Conservation (phyloP, 306 rosid genomes). For the Psophocarpus tetragonolobus region DNA sequence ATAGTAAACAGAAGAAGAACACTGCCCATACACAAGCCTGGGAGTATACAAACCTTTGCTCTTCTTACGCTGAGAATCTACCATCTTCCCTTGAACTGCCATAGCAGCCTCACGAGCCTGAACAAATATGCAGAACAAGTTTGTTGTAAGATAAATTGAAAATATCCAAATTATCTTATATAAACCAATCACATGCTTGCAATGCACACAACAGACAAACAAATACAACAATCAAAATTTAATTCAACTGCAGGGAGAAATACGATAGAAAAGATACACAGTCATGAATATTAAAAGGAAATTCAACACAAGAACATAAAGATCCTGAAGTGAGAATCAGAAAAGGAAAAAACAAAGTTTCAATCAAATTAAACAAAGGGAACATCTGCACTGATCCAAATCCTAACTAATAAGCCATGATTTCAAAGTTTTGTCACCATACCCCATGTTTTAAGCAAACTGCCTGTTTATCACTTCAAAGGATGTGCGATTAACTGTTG, state of each 20-base stretch:
- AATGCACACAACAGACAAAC: not conserved
- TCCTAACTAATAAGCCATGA: not conserved
- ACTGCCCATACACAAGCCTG: not conserved
- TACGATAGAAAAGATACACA: not conserved
- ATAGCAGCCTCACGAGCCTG: slow-evolving; percentile 97
- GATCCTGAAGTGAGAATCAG: not conserved
- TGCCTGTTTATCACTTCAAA: not conserved
- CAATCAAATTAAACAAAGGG: not conserved
- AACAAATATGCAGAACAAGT: slow-evolving; percentile 35
- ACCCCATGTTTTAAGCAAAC: not conserved
- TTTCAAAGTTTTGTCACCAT: not conserved
- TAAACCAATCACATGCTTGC: not conserved
- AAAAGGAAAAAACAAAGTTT: not conserved
- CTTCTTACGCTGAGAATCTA: slow-evolving; percentile 94
- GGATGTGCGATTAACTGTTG: not conserved
- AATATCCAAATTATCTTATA: slow-evolving; percentile 8
- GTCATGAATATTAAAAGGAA: not conserved
- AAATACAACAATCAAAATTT: not conserved
- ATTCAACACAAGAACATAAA: not conserved
- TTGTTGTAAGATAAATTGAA: not conserved
- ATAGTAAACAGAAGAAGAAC: too few relatives aligned
- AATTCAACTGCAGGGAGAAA: not conserved
- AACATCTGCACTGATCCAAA: slow-evolving; percentile 5
- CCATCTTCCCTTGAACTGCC: slow-evolving; percentile 83
- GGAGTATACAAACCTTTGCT: slow-evolving; percentile 69